phyloP scores from a whole-genome alignment of 2,329 filamentous ascomycete genomes.

The Phaeosphaeria sp. region DNA sequence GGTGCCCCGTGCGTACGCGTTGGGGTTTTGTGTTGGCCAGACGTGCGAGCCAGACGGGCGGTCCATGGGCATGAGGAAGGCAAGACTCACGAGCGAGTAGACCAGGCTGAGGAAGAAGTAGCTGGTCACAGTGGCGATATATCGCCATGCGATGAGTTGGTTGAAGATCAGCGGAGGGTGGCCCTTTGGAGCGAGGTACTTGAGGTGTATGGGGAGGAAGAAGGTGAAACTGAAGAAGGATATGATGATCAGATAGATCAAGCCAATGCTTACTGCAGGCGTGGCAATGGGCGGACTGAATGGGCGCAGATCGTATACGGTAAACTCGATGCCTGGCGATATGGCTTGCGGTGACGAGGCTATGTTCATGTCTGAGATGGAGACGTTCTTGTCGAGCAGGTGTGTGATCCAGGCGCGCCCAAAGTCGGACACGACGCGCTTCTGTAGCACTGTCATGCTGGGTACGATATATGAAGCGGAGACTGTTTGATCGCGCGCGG shows the following conservation, averaged over 20 bases:
- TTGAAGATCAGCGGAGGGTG: slow-evolving; percentile 65
- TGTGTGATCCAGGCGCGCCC: slow-evolving; percentile 54
- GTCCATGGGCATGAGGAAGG: slow-evolving; percentile 68
- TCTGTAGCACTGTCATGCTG: slow-evolving; percentile 55
- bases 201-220: slow-evolving; percentile 67
- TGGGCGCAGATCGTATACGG: slow-evolving; percentile 63
- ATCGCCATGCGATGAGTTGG: slow-evolving; percentile 66
- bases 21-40: slow-evolving; percentile 54
- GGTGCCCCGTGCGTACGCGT: slow-evolving; percentile 63
- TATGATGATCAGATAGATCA: slow-evolving; percentile 72
- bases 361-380: slow-evolving; percentile 48
- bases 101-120: slow-evolving; percentile 68
- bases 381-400: slow-evolving; percentile 22
- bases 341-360: slow-evolving; percentile 59
- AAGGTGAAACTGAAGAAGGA: slow-evolving; percentile 72
- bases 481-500: slow-evolving; percentile 65
- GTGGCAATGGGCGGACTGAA: slow-evolving; percentile 63
- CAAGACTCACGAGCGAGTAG: slow-evolving; percentile 68
- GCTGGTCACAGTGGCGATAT: slow-evolving; percentile 60
- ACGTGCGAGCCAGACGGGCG: slow-evolving; percentile 54
- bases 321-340: slow-evolving; percentile 64
- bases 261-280: slow-evolving; percentile 66
- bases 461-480: slow-evolving; percentile 61
- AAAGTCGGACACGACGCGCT: slow-evolving; percentile 55
- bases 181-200: slow-evolving; percentile 61